phyloP scores from a whole-genome alignment of 768 basidiomycete species.

The Russula earlei region DNA sequence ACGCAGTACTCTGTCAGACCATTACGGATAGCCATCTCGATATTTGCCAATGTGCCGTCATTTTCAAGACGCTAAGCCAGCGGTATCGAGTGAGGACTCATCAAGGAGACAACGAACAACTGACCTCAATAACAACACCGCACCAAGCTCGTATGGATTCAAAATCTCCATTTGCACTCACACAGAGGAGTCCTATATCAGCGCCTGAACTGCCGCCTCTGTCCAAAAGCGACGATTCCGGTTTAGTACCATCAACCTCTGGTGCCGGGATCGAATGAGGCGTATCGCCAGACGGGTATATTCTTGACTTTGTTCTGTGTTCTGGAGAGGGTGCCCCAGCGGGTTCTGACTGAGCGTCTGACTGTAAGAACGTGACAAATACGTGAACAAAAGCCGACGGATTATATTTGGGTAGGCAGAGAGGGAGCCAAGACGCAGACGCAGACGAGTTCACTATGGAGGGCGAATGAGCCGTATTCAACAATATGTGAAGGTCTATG shows the following conservation, averaged over 20 bases:
- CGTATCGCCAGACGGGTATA: neutral
- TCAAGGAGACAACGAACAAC: slow-evolving; percentile 10
- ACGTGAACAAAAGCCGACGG: slow-evolving; percentile 83
- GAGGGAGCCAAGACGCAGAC: slow-evolving; percentile 86
- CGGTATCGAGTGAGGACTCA: neutral
- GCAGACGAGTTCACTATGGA: slow-evolving; percentile 69
- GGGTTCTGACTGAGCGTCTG: slow-evolving; percentile 1
- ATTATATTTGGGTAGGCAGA: slow-evolving; percentile 94
- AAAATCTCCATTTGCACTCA: slow-evolving; percentile 77
- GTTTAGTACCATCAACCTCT: neutral
- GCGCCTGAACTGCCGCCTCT: neutral
- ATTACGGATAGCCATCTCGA: slow-evolving; percentile 38
- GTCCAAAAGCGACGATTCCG: neutral
- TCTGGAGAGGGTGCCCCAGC: neutral
- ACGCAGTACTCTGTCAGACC: slow-evolving; percentile 56
- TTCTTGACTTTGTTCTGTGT: slow-evolving; percentile 6
- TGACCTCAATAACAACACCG: slow-evolving; percentile 50
- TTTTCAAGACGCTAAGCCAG: slow-evolving; percentile 48
- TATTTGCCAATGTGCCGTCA: slow-evolving; percentile 46
- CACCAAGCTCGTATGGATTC: slow-evolving; percentile 76
- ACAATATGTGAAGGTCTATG: slow-evolving; percentile 80
- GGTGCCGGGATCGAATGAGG: neutral
- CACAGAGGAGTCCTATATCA: slow-evolving; percentile 56
- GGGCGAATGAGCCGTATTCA: slow-evolving; percentile 83
- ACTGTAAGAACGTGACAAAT: slow-evolving; percentile 64